Percentiles rank a stretch among this genome's conserved stretches.
These are phyloP conservation scores for Penicillium fuscoglaucum DNA, from an alignment of 2,329 filamentous ascomycete species.

Conservation along the genomic window DNA sequence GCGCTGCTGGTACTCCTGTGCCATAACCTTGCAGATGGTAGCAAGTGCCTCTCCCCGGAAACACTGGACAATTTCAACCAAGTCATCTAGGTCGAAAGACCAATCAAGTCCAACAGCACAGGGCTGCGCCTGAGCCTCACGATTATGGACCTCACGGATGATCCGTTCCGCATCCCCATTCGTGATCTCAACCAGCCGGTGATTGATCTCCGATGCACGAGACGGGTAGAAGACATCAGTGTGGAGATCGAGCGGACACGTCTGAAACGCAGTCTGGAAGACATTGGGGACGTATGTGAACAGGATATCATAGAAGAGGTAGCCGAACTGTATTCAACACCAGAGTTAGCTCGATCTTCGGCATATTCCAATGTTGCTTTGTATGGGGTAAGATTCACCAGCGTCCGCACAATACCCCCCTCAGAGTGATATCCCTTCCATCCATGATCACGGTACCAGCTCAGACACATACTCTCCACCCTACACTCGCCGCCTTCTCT, in stretches of 20 bases:
- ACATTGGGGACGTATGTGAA: slow-evolving; percentile 95
- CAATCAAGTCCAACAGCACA: slow-evolving; percentile 92
- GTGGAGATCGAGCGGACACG: slow-evolving; percentile 86
- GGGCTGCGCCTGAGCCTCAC: slow-evolving; percentile 68
- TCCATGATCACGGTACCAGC: slow-evolving; percentile 75
- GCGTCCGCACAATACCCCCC: slow-evolving; percentile 85
- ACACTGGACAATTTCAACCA: slow-evolving; percentile 74
- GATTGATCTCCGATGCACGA: slow-evolving; percentile 85
- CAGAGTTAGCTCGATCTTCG: not conserved
- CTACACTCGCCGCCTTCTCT: slow-evolving; percentile 70
- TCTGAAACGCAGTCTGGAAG: slow-evolving; percentile 94
- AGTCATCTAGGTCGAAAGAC: slow-evolving; percentile 76
- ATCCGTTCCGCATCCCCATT: slow-evolving; percentile 74
- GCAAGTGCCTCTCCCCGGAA: slow-evolving; percentile 80
- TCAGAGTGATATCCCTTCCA: slow-evolving; percentile 97
- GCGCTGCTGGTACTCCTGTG: slow-evolving; percentile 86
- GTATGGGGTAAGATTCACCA: slow-evolving; percentile 44
- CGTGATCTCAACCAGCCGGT: slow-evolving; percentile 78
- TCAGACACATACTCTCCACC: slow-evolving; percentile 93
- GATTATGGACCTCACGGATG: slow-evolving; percentile 66
- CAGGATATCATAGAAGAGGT: slow-evolving; percentile 89
- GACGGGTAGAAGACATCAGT: slow-evolving; percentile 89
- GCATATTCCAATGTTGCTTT: not conserved
- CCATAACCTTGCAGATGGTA: slow-evolving; percentile 87
- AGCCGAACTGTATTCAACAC: slow-evolving; percentile 58